Percentiles rank a stretch among this genome's conserved stretches.
Conservation (phyloP, 345 rosid genomes). For the Capsella bursapastoris region DNA sequence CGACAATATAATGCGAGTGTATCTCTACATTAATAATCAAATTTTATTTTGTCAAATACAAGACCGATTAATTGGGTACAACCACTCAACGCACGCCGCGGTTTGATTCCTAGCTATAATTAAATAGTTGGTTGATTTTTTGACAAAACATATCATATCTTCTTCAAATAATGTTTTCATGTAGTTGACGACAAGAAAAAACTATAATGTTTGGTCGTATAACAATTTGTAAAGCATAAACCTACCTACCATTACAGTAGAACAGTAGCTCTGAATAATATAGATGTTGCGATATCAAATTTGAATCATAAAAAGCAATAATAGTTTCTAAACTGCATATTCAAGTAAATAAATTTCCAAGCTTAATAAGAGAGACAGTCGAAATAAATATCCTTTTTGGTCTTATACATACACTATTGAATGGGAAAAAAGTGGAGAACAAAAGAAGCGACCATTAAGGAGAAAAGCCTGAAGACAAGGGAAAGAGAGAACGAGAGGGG, state of each 20-base stretch:
- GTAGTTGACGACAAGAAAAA: not conserved
- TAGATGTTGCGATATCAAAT: not conserved
- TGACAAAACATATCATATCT: not conserved
- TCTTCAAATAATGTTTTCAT: conserved; percentile 6
- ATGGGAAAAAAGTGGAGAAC: conserved; percentile 22
- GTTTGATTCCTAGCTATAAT: conserved; percentile 5
- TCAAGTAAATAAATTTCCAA: not conserved
- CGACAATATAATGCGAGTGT: conserved; percentile 8
- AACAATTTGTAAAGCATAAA: not conserved
- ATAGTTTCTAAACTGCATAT: not conserved
- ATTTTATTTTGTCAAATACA: not conserved
- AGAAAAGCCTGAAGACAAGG: conserved; percentile 47
- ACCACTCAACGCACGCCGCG: conserved; percentile 21
- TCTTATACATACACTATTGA: conserved; percentile 4
- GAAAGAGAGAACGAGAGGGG: conserved; percentile 35
- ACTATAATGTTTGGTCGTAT: not conserved
- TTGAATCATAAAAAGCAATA: no score
- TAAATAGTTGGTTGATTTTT: conserved; percentile 16
- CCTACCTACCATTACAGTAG: not conserved
- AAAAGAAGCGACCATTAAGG: conserved; percentile 41
- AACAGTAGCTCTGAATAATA: conserved; percentile 1
- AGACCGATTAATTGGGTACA: conserved; percentile 25
- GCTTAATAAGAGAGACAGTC: no score
- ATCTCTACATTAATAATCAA: not conserved
- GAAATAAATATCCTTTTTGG: not conserved